Percentiles rank a stretch among this genome's conserved stretches.
Conservation (phyloP, 305 asterid species). For the Fraxinus greggii region DNA sequence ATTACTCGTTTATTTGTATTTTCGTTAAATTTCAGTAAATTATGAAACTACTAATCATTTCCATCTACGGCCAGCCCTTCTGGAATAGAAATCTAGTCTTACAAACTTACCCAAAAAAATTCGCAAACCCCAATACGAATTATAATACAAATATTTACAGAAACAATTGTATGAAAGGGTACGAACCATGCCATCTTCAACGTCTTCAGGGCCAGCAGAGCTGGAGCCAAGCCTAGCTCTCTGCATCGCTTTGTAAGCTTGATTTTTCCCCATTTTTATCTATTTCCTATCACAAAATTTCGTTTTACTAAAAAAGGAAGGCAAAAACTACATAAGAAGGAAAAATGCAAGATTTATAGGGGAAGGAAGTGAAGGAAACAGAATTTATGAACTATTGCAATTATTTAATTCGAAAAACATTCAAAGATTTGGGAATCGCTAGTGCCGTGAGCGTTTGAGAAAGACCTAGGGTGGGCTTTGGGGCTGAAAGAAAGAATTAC, state of each 20-base stretch:
- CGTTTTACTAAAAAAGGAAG: not conserved
- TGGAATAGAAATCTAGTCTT: not conserved
- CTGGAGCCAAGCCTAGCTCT: constrained; percentile 74
- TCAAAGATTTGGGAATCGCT: not conserved
- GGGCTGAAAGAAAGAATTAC: not conserved
- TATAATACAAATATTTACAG: not conserved
- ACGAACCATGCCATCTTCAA: constrained; percentile 95
- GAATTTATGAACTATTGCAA: not conserved
- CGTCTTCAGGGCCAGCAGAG: constrained; percentile 74
- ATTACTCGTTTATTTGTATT: not conserved
- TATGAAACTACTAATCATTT: constrained; percentile 2
- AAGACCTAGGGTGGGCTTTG: not conserved
- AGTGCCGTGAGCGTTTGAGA: not conserved
- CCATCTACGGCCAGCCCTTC: not conserved
- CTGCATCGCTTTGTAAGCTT: constrained; percentile 95
- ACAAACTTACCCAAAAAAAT: not conserved
- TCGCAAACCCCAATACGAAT: not conserved
- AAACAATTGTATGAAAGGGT: constrained; percentile 50
- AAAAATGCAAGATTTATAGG: not conserved
- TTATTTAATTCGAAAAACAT: not conserved
- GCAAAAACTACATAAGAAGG: not conserved
- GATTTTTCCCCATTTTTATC: constrained; percentile 76
- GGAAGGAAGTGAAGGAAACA: not conserved
- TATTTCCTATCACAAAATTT: not conserved
- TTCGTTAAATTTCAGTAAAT: not conserved